Conservation (phyloP, 768 basidiomycete genomes). For the Sarcodon aspratus region DNA sequence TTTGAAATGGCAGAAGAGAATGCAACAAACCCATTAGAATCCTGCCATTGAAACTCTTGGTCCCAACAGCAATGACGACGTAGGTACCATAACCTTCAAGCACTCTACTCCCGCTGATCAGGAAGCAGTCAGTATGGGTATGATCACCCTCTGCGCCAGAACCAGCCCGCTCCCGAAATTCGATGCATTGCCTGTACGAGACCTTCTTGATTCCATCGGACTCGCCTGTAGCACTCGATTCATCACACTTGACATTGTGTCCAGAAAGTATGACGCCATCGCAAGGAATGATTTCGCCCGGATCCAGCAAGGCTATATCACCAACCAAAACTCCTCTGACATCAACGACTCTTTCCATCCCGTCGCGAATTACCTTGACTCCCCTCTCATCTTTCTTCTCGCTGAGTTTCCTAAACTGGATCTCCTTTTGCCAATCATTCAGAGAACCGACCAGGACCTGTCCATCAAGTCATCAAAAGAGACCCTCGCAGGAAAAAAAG, state of each 20-base stretch:
- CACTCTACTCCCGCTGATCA: conserved; percentile 36
- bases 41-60: conserved; percentile 34
- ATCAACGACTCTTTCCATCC: conserved; percentile 16
- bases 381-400: conserved; percentile 92
- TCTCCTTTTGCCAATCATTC: conserved; percentile 98
- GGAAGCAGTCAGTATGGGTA: conserved; percentile 34
- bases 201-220: conserved; percentile 90
- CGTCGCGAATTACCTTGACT: conserved; percentile 49
- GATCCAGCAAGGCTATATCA: conserved; percentile 84
- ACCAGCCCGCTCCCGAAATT: conserved; percentile 36
- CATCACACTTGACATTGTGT: conserved; percentile 92
- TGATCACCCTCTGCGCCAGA: conserved; percentile 12
- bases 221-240: conserved; percentile 94
- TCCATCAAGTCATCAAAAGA: conserved; percentile 35
- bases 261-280: conserved; percentile 91
- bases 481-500: conserved; percentile 40
- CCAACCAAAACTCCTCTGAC: conserved; percentile 83
- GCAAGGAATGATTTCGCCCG: conserved; percentile 92
- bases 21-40: conserved; percentile 32
- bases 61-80: conserved; percentile 36
- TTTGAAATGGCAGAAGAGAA: background rate
- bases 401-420: conserved; percentile 86
- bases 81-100: conserved; percentile 39
- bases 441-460: conserved; percentile 85
- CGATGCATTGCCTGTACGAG: conserved; percentile 66